These are phyloP conservation scores for Plasmodium gallinaceum DNA, from an alignment of 169 alveolate species.

Conservation along the genomic window DNA sequence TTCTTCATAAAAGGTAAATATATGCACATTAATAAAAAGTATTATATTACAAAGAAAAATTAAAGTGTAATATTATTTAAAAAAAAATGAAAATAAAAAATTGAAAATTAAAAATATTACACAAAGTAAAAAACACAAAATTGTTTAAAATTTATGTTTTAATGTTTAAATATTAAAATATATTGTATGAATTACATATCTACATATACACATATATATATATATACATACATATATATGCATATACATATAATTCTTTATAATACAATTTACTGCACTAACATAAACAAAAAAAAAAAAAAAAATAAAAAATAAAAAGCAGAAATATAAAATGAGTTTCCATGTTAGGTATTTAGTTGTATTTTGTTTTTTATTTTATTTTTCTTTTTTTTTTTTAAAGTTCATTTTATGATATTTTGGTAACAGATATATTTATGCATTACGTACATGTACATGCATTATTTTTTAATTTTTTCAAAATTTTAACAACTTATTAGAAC, in stretches of 20 bases:
- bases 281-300: conserved; percentile 2
- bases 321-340: not conserved
- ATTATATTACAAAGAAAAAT: too few species aligned
- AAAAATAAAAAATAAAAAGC: not conserved
- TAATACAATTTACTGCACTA: not conserved
- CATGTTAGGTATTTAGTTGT: not conserved
- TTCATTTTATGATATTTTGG: not conserved
- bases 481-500: conserved; percentile 12
- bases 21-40: too few species aligned
- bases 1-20: too few species aligned
- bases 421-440: conserved; percentile 3
- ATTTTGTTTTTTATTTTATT: not conserved
- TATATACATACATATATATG: conserved; percentile 9
- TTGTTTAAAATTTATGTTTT: too few species aligned
- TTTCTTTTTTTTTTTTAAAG: not conserved
- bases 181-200: conserved; percentile 2
- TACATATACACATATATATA: not conserved
- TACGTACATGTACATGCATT: conserved; percentile 59
- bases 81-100: not conserved
- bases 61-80: too few species aligned
- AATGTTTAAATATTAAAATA: not conserved
- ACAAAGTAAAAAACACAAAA: not conserved
- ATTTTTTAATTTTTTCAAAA: not conserved
- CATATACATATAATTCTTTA: not conserved
- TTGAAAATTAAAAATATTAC: not conserved